phyloP scores from a whole-genome alignment of 2,329 filamentous ascomycete genomes.

The Neonectria ditissima region DNA sequence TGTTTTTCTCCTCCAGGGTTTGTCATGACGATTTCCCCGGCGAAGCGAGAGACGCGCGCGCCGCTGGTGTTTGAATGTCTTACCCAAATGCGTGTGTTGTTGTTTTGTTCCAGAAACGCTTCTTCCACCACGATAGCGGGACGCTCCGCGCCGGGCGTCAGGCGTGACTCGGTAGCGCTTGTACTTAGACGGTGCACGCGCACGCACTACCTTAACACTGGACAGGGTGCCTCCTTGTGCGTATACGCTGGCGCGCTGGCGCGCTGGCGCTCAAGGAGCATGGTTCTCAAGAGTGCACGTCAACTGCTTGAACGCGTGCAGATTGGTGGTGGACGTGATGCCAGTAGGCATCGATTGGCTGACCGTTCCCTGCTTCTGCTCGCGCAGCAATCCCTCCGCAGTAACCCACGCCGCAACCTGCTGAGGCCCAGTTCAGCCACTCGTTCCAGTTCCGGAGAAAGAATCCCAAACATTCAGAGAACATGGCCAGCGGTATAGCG shows the following conservation, averaged over 20 bases:
- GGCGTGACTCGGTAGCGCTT: slow-evolving; percentile 10
- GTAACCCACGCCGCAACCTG: neutral
- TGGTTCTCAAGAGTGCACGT: slow-evolving; percentile 3
- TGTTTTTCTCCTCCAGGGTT: neutral
- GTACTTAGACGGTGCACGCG: neutral
- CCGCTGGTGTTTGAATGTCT: slow-evolving; percentile 3
- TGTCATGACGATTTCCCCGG: neutral
- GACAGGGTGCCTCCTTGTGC: slow-evolving; percentile 15
- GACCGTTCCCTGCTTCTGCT: slow-evolving; percentile 14
- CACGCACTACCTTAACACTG: neutral
- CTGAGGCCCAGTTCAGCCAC: slow-evolving; percentile 9
- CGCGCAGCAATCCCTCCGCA: slow-evolving; percentile 4
- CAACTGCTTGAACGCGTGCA: slow-evolving; percentile 23
- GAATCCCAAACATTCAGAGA: neutral
- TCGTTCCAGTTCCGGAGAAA: neutral
- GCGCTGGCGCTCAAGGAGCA: neutral
- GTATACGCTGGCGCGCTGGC: neutral
- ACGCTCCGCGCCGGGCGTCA: slow-evolving; percentile 41
- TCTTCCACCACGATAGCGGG: slow-evolving; percentile 32
- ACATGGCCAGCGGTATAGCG: too few species aligned
- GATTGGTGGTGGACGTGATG: slow-evolving; percentile 20
- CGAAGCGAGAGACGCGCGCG: slow-evolving; percentile 1
- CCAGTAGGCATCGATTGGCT: slow-evolving; percentile 31
- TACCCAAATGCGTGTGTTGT: slow-evolving; percentile 19
- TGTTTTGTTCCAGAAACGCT: slow-evolving; percentile 26